Percentiles rank a stretch among this genome's conserved stretches.
phyloP scores from a whole-genome alignment of 2,329 filamentous ascomycete genomes.

The Dissoconium aciculare region DNA sequence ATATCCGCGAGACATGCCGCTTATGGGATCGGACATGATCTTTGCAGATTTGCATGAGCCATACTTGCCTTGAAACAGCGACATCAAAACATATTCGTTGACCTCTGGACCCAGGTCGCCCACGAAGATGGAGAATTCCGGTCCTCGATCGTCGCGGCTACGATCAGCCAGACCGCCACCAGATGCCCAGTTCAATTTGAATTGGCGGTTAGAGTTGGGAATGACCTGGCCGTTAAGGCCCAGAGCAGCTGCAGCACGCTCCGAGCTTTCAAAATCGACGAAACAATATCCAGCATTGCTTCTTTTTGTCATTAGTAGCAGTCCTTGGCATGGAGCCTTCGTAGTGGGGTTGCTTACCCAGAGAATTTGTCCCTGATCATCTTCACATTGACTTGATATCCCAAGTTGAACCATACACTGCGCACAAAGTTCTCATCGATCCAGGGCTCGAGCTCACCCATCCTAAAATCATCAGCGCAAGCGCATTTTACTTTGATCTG shows the following conservation, averaged over 20 bases:
- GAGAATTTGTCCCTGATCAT: slow-evolving; percentile 99
- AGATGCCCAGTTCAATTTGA: slow-evolving; percentile 99
- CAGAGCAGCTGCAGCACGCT: slow-evolving; percentile 84
- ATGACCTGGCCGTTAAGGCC: slow-evolving; percentile 75
- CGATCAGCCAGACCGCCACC: slow-evolving; percentile 90
- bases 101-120: slow-evolving; percentile 96
- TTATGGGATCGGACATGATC: slow-evolving; percentile 99
- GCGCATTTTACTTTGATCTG: no score
- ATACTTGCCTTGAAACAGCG: slow-evolving; percentile 91
- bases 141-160: slow-evolving; percentile 85
- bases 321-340: neutral
- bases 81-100: slow-evolving; percentile 94
- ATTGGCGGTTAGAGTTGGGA: slow-evolving; percentile 83
- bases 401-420: slow-evolving; percentile 84
- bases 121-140: slow-evolving; percentile 94
- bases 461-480: slow-evolving; percentile 46
- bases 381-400: slow-evolving; percentile 93
- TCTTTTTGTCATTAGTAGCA: slow-evolving; percentile 12
- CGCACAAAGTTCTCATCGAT: slow-evolving; percentile 99
- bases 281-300: slow-evolving; percentile 98
- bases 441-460: slow-evolving; percentile 98
- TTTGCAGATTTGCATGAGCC: slow-evolving; percentile 97
- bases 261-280: slow-evolving; percentile 73
- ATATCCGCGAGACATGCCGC: slow-evolving; percentile 91
- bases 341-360: slow-evolving; percentile 45